Conservation (phyloP, 495 filamentous ascomycete genomes). For the Evernia prunastri region DNA sequence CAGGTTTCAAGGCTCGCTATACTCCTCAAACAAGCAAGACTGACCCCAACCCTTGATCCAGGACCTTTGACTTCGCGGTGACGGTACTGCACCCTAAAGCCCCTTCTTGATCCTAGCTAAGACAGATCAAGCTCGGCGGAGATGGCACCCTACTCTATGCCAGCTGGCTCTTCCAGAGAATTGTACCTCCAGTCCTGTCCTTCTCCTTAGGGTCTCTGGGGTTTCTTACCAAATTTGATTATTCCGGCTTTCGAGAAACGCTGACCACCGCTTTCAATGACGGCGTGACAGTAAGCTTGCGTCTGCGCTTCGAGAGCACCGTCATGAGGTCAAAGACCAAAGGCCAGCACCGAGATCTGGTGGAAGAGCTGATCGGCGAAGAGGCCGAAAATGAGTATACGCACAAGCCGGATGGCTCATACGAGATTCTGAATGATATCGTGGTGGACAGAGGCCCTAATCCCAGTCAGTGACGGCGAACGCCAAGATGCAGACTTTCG, state of each 20-base stretch:
- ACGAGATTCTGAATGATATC: conserved; percentile 86
- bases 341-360: conserved; percentile 54
- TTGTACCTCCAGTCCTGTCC: conserved; percentile 87
- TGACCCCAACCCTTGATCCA: too few species aligned
- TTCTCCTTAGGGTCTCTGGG: conserved; percentile 89
- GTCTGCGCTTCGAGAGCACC: conserved; percentile 88
- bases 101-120: conserved; percentile 13
- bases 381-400: conserved; percentile 73
- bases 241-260: conserved; percentile 61
- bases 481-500: neutral
- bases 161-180: conserved; percentile 93
- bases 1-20: too few species aligned
- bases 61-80: conserved; percentile 85
- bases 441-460: conserved; percentile 90
- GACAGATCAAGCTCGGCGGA: conserved; percentile 59
- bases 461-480: conserved; percentile 52
- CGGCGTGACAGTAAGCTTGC: conserved; percentile 80
- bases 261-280: conserved; percentile 68
- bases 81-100: conserved; percentile 41
- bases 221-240: conserved; percentile 96
- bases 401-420: conserved; percentile 71
- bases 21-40: too few species aligned
- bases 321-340: conserved; percentile 73
- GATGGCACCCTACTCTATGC: conserved; percentile 95
- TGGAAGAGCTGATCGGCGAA: conserved; percentile 82